These are phyloP conservation scores for Colletotrichum horii DNA, from an alignment of 2,329 filamentous ascomycete species.

Conservation along the genomic window DNA sequence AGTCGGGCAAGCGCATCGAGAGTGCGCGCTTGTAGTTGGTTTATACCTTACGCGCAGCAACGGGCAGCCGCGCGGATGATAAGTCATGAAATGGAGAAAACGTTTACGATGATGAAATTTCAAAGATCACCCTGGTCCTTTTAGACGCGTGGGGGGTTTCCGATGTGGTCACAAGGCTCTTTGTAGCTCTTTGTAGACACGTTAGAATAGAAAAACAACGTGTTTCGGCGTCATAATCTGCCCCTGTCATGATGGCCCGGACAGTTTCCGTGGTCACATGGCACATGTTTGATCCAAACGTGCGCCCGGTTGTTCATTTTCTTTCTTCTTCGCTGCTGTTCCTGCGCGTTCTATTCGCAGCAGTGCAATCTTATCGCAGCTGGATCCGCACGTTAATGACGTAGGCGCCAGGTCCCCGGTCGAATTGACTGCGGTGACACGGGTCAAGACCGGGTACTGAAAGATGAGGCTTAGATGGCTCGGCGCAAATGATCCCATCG, in stretches of 20 bases:
- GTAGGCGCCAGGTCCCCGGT: not conserved
- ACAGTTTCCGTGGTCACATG: not conserved
- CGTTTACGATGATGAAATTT: not conserved
- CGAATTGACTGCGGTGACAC: not conserved
- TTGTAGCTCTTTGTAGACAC: not conserved
- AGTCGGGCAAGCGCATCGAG: conserved; percentile 50
- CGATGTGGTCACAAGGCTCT: not conserved
- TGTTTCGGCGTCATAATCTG: conserved; percentile 2
- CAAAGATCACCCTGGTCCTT: not conserved
- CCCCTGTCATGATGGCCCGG: not conserved
- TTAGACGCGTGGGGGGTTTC: not conserved
- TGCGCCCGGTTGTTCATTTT: not conserved
- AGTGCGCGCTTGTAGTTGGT: conserved; percentile 28
- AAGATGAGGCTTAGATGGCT: not conserved
- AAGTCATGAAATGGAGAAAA: not conserved
- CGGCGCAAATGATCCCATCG: not conserved
- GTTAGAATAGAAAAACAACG: not conserved
- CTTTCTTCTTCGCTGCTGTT: not conserved
- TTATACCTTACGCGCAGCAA: not conserved
- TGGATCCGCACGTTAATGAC: not conserved
- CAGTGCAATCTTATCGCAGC: not conserved
- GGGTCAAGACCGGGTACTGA: not conserved
- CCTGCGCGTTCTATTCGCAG: not conserved
- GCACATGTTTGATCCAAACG: not conserved
- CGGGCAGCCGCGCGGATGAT: not conserved